Evolutionary conservation across 2,329 filamentous ascomycete species (phyloP).

Genomic region (Paracoccidioides brasiliensis): DNA sequence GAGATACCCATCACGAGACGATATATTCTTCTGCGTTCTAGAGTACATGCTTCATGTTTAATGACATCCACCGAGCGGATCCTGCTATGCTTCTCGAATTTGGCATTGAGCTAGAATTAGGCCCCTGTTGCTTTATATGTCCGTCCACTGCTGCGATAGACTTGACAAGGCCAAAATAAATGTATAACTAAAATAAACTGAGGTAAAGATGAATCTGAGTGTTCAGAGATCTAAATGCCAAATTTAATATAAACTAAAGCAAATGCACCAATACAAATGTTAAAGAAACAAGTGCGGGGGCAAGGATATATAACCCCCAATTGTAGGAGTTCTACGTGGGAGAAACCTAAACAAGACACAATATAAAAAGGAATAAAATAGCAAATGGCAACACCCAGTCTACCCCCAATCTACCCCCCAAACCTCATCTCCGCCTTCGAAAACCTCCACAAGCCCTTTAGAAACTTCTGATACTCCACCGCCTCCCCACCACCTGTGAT

Average conservation of each 20-base stretch:
- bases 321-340: background rate
- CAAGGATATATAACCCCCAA: background rate
- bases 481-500: slow-evolving; percentile 26
- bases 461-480: slow-evolving; percentile 89
- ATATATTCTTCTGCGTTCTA: too few species aligned
- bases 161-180: too few species aligned
- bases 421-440: slow-evolving; percentile 80
- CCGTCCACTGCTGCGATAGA: too few species aligned
- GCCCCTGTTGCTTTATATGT: too few species aligned
- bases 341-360: background rate
- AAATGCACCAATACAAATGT: background rate
- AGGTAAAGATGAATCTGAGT: too few species aligned
- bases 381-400: background rate
- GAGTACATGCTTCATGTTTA: too few species aligned
- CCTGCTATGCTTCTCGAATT: too few species aligned
- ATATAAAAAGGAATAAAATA: background rate
- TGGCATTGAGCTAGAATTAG: too few species aligned
- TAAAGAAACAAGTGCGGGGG: background rate
- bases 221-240: background rate
- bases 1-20: background rate
- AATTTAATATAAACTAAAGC: background rate
- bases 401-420: slow-evolving; percentile 39
- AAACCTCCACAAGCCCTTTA: slow-evolving; percentile 71
- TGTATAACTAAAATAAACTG: too few species aligned
- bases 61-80: too few species aligned